Percentiles rank a stretch among this genome's conserved stretches.
These are phyloP conservation scores for Rhodofomes roseus DNA, from an alignment of 1,284 basidiomycete genomes.

Conservation along the genomic window DNA sequence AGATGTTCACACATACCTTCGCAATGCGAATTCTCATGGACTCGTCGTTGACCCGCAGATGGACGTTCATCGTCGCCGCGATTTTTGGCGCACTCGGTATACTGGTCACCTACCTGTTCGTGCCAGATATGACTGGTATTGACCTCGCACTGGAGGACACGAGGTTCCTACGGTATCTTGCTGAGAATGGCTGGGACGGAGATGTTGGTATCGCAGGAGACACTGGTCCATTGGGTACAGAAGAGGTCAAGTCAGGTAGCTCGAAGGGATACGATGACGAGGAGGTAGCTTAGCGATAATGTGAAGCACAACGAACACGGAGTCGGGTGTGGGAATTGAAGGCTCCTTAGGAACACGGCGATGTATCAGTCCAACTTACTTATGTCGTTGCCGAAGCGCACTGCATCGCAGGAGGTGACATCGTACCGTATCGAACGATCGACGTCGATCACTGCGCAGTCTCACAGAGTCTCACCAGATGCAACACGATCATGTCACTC, in stretches of 20 bases:
- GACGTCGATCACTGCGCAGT: too few relatives aligned
- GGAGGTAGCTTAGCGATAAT: background rate
- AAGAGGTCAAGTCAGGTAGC: background rate
- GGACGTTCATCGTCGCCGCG: slow-evolving; percentile 72
- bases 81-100: slow-evolving; percentile 63
- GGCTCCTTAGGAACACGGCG: too few relatives aligned
- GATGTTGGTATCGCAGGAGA: slow-evolving; percentile 57
- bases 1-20: slow-evolving; percentile 10
- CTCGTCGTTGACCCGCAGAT: slow-evolving; percentile 34
- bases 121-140: slow-evolving; percentile 65
- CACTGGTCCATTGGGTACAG: slow-evolving; percentile 29
- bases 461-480: too few relatives aligned
- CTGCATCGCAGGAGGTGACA: too few relatives aligned
- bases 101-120: slow-evolving; percentile 64
- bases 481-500: too few relatives aligned
- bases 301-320: too few relatives aligned
- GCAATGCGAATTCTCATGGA: background rate
- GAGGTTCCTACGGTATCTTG: slow-evolving; percentile 58
- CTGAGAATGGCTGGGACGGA: slow-evolving; percentile 65
- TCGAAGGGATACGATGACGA: background rate
- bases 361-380: too few relatives aligned
- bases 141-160: slow-evolving; percentile 69
- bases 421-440: too few relatives aligned
- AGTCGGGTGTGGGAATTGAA: too few relatives aligned
- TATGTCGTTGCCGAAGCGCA: too few relatives aligned